Conservation (phyloP, 331 rosid species). For the Pyracantha coccinea region DNA sequence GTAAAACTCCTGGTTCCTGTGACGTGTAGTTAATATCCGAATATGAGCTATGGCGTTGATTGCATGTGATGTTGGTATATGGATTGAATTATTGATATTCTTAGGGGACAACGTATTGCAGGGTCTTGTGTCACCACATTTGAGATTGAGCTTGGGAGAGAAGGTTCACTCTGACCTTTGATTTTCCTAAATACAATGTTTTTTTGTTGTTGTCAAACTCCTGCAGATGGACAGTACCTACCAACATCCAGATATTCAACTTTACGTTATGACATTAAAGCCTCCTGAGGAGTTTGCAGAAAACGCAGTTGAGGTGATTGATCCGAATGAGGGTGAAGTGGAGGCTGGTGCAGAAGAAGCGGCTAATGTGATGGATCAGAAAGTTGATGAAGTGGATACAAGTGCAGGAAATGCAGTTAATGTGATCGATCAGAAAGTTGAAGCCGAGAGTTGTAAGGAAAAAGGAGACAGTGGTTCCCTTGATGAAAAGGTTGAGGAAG, state of each 20-base stretch:
- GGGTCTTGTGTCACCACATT: neutral
- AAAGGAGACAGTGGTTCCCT: slow-evolving; percentile 13
- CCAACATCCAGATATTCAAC: slow-evolving; percentile 89
- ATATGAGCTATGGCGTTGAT: neutral
- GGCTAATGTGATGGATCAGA: slow-evolving; percentile 10
- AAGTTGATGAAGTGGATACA: slow-evolving; percentile 20
- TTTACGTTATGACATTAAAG: slow-evolving; percentile 57
- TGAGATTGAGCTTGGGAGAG: neutral
- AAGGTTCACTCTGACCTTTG: neutral
- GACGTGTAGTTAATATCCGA: neutral
- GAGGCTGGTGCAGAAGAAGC: neutral
- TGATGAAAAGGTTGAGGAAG: slow-evolving; percentile 30
- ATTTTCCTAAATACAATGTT: no score
- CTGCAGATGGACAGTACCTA: slow-evolving; percentile 85
- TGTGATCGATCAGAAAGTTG: slow-evolving; percentile 22
- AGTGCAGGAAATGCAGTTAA: slow-evolving; percentile 13
- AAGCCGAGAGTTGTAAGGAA: slow-evolving; percentile 19
- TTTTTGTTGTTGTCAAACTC: neutral
- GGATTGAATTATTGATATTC: neutral
- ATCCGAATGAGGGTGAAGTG: slow-evolving; percentile 24
- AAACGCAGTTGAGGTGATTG: slow-evolving; percentile 8
- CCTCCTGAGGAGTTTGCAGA: slow-evolving; percentile 18
- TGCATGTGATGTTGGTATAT: neutral
- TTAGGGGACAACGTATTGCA: neutral
- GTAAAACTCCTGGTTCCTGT: neutral